Percentiles rank a stretch among this genome's conserved stretches.
These are phyloP conservation scores for Hondaea fermentalgiana DNA, from an alignment of 108 stramenopile genomes.

Conservation along the genomic window DNA sequence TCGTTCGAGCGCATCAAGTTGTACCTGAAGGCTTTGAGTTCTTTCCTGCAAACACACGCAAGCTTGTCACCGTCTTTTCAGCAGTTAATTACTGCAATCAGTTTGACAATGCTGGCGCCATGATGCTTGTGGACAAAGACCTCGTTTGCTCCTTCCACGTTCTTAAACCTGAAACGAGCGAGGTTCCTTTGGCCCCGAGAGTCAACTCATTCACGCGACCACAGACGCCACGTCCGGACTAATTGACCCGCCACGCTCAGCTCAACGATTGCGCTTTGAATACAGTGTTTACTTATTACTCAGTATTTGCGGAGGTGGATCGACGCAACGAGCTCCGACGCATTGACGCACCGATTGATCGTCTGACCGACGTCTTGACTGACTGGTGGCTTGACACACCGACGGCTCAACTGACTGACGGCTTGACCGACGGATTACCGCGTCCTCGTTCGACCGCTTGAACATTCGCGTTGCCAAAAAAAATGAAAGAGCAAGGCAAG, in stretches of 20 bases:
- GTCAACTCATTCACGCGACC: not conserved
- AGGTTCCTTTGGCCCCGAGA: not conserved
- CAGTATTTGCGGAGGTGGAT: not conserved
- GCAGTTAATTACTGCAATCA: constrained; percentile 97
- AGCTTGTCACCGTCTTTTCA: constrained; percentile 90
- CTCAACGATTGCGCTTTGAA: not conserved
- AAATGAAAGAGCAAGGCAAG: no score
- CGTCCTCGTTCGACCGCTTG: no score
- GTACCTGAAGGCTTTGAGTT: constrained; percentile 55
- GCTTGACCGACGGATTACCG: no score
- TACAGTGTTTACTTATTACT: not conserved
- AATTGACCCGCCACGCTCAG: not conserved
- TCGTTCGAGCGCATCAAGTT: constrained; percentile 49
- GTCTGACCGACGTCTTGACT: no score
- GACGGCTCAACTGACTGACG: no score
- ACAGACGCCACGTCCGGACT: constrained; percentile 1
- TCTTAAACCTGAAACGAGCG: not conserved
- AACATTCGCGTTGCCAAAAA: no score
- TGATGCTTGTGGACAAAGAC: constrained; percentile 93
- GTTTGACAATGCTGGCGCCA: constrained; percentile 95
- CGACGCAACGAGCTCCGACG: no score
- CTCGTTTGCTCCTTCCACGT: constrained; percentile 92
- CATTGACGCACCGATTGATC: no score
- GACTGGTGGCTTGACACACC: no score
- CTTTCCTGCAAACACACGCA: constrained; percentile 70